A percentile compares a stretch with the other conserved stretches of the same genome.
Evolutionary conservation across 2,329 filamentous ascomycete species (phyloP).

Genomic region (Aspergillus caelatus): DNA sequence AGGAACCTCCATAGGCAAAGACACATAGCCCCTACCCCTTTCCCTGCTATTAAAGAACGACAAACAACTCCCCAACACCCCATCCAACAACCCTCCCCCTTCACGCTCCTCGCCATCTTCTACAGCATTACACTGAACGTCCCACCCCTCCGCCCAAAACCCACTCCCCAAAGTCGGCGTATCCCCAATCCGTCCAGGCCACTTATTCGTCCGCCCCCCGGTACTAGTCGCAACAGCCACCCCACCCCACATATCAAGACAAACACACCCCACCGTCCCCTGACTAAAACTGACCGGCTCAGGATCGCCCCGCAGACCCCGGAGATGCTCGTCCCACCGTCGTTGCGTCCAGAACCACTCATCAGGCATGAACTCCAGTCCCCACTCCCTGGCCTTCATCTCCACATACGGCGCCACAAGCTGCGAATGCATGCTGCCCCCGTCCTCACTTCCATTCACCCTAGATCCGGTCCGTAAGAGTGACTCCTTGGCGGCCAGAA

Average conservation of each 20-base stretch:
- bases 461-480: conserved; percentile 56
- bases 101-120: neutral
- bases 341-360: conserved; percentile 78
- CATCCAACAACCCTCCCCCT: neutral
- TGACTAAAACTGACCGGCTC: conserved; percentile 61
- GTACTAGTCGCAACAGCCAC: conserved; percentile 69
- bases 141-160: conserved; percentile 89
- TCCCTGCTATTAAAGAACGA: neutral
- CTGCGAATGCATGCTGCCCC: conserved; percentile 62
- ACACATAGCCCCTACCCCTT: neutral
- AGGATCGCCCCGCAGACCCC: conserved; percentile 48
- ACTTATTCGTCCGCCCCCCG: conserved; percentile 85
- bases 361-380: conserved; percentile 68
- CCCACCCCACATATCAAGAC: conserved; percentile 73
- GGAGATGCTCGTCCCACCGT: conserved; percentile 76
- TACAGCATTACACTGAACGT: conserved; percentile 26
- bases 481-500: conserved; percentile 71
- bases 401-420: conserved; percentile 71
- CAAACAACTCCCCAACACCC: neutral
- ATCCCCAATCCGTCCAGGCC: conserved; percentile 82
- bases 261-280: conserved; percentile 82
- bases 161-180: conserved; percentile 82
- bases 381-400: conserved; percentile 62
- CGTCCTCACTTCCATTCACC: conserved; percentile 26
- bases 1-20: neutral